Conservation (phyloP, 208 protist genomes). For the Acanthamoeba lenticulata region DNA sequence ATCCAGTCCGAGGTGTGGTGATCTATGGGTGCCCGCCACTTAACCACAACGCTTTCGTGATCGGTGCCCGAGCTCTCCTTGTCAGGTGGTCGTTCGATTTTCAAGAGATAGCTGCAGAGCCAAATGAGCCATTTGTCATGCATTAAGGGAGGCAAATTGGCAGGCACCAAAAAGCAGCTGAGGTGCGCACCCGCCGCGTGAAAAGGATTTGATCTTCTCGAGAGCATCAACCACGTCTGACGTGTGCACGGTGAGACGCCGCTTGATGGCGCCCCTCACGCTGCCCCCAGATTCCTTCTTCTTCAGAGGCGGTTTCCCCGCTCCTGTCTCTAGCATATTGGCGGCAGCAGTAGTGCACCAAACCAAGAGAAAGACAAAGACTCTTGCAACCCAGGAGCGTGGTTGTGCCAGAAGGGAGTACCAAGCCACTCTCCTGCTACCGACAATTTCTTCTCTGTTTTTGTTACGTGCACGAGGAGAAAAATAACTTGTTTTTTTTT, state of each 20-base stretch:
- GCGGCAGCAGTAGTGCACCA: too few species aligned
- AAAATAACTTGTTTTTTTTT: too few species aligned
- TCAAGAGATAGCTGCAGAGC: slow-evolving; percentile 11
- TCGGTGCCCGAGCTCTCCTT: not conserved
- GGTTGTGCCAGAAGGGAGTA: too few species aligned
- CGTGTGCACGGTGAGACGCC: slow-evolving; percentile 7
- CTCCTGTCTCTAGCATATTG: not conserved
- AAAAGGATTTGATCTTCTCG: slow-evolving; percentile 35
- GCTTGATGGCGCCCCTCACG: slow-evolving; percentile 25
- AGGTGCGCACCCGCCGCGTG: not conserved
- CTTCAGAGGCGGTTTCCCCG: not conserved
- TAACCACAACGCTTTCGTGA: not conserved
- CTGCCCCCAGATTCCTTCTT: slow-evolving; percentile 27
- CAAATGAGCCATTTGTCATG: not conserved
- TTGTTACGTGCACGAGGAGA: too few species aligned
- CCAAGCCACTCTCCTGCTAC: too few species aligned
- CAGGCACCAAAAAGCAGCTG: not conserved
- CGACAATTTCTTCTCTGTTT: too few species aligned
- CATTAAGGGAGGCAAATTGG: not conserved
- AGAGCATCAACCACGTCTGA: slow-evolving; percentile 29
- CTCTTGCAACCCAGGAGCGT: too few species aligned
- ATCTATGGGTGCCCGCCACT: slow-evolving; percentile 60
- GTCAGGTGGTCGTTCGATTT: not conserved
- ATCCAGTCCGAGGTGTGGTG: slow-evolving; percentile 65
- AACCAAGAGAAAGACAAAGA: too few species aligned